Percentiles rank a stretch among this genome's conserved stretches.
phyloP scores from a whole-genome alignment of 2,329 filamentous ascomycete genomes.

The Hortaea werneckii region DNA sequence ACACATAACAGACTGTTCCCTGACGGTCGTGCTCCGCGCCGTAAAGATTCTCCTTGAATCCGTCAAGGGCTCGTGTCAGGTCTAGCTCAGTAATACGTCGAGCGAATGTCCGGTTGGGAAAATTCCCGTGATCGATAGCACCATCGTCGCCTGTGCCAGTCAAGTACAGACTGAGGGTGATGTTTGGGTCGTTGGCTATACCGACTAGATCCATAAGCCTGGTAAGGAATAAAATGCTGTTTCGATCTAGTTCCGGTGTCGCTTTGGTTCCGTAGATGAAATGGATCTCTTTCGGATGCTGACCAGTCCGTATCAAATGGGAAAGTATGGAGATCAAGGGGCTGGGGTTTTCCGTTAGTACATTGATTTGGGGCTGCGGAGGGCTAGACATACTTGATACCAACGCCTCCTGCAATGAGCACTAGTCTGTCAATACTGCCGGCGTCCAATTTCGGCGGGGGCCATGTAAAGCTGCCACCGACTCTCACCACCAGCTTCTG shows the following conservation, averaged over 20 bases:
- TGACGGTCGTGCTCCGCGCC: constrained; percentile 25
- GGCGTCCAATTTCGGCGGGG: constrained; percentile 43
- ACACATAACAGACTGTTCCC: constrained; percentile 37
- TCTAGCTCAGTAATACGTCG: constrained; percentile 24
- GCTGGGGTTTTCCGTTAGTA: constrained; percentile 26
- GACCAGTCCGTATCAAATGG: constrained; percentile 33
- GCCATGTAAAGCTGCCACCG: constrained; percentile 74
- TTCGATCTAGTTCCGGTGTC: constrained; percentile 17
- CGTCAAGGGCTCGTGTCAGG: constrained; percentile 29
- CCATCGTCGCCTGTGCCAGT: constrained; percentile 18
- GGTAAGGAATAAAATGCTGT: constrained; percentile 38
- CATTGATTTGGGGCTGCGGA: background rate
- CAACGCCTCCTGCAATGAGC: constrained; percentile 71
- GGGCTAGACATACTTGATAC: constrained; percentile 54
- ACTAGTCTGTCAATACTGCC: constrained; percentile 49
- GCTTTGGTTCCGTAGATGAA: constrained; percentile 55
- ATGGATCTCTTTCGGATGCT: constrained; percentile 36
- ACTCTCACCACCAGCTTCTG: constrained; percentile 56
- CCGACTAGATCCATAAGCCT: constrained; percentile 29
- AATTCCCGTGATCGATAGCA: constrained; percentile 18
- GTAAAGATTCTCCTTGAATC: constrained; percentile 10
- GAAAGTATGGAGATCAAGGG: constrained; percentile 66
- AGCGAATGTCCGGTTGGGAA: constrained; percentile 21
- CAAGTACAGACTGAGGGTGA: constrained; percentile 22
- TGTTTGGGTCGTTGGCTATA: constrained; percentile 9